Base-by-base conservation (phyloP, 2,329 filamentous ascomycete genomes). In the Cryphonectria radicalis region DNA sequence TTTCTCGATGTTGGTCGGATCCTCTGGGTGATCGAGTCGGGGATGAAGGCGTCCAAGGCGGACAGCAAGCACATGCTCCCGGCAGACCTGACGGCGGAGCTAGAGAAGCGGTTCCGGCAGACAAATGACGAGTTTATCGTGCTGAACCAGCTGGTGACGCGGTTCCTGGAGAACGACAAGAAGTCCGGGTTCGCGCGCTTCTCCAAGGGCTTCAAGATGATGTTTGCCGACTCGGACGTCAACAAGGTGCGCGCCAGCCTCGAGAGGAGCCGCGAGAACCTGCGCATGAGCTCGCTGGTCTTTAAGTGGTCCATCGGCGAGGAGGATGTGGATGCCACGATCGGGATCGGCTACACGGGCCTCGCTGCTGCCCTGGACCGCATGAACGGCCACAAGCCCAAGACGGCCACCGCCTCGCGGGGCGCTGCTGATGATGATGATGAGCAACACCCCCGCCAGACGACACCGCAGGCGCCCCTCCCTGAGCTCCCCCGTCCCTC, bases 1-100 rank as follows among this genome's bases (percentile, higher is more conserved):
- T 92, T 92, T 76, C 85, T 93, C 71, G 90, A 92, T 70, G 88
- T 89, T 6, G 91, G 88, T 77, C 86, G 89, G 68, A 87, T 90
- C 59, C 82, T 93, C 59, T 91, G 90, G 84, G 87, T 88, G n/a
- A 89, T 92, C 73, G 90, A 92, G 79, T 86, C 88, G 32, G 91
- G 91, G 6, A 83, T 96, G 68, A 68, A 68, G 42, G 13, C 59
- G 19, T 79, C 81, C n/a, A 86, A 89, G 75, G 85, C 83, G 62
- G 62, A 19, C 42, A 79, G 83, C 42, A 83, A 84, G 57, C 84
- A 83, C 28, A 81, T 83, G 22, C 84, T 92, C 25, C 89, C 90
- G 0, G 76, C 80, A 5, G 90, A 92, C 69, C 87, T 92, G 79
- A 83, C 88, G 42, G 81, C 84, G n/a, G 90, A 92, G 78, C 83